Base-by-base conservation (phyloP, 2,329 filamentous ascomycete species). In the Coniella vitis region DNA sequence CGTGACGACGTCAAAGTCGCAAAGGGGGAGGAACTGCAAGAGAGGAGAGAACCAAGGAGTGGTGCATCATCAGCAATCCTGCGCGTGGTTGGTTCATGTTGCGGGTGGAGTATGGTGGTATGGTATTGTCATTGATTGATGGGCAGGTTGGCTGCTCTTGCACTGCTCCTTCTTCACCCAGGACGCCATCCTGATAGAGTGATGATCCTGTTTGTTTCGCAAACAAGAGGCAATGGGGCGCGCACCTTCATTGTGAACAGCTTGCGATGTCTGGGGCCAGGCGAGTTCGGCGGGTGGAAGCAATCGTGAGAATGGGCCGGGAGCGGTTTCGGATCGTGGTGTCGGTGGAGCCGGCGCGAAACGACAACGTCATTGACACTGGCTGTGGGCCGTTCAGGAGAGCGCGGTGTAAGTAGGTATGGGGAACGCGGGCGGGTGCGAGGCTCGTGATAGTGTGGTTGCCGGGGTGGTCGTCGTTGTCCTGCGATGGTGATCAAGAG, bases 1-100 rank as follows among this genome's bases (percentile, higher is more conserved):
- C 53, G 90, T 91, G 57, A 97, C 87, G 66, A 86, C 83, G 67
- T 97, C 90, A 64, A 97, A 90, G 58, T 94, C 87, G 67, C 83
- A 84, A 55, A 95, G 79, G 53, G 91, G 90, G 61, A 98, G 77
- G 69, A 94, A 98, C 91, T 98, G 43, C 3, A 16, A 16, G 7
- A 12, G 13, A 14, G 4, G 22, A 2, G 7, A 7, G 8, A 31
- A 29, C 25, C 25, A 29, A 29, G 25, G 25, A 4, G 20, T 40
- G 19, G 38, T 19, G 13, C 25, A 29, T 29, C 25, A 29, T 29
- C 25, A 29, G 25, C 25, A 29, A 5, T 29, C 10, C 25, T 29
- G 25, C 25, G 25, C 10, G 25, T 29, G 5, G 25, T 29, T 29
- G 25, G 25, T 29, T 5, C 5, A 29, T 2, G 17, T 17, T 22